phyloP scores from a whole-genome alignment of 2,329 filamentous ascomycete species.

The Coniochaeta hoffmannii region DNA sequence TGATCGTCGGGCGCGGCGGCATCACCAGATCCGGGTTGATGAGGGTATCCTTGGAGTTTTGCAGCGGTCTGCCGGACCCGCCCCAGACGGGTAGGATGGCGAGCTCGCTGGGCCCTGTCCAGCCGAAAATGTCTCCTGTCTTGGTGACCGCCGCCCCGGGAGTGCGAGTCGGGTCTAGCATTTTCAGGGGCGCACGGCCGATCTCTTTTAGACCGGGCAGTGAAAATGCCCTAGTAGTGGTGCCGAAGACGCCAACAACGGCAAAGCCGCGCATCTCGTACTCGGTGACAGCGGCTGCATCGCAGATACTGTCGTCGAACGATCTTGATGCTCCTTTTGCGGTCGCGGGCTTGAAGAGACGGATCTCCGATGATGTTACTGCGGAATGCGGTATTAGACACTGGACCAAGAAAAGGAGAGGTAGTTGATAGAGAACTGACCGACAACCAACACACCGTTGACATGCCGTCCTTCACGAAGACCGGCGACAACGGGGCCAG shows the following conservation, averaged over 20 bases:
- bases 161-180: slow-evolving; percentile 68
- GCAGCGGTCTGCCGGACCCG: slow-evolving; percentile 56
- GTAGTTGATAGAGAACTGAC: slow-evolving; percentile 34
- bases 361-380: slow-evolving; percentile 65
- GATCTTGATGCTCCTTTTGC: slow-evolving; percentile 87
- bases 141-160: slow-evolving; percentile 62
- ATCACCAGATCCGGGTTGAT: slow-evolving; percentile 68
- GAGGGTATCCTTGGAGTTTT: slow-evolving; percentile 61
- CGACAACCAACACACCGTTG: slow-evolving; percentile 73
- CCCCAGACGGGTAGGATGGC: slow-evolving; percentile 78
- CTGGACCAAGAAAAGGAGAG: background rate
- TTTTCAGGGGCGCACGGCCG: slow-evolving; percentile 55
- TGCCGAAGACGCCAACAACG: slow-evolving; percentile 77
- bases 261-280: slow-evolving; percentile 70
- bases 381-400: slow-evolving; percentile 1
- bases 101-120: slow-evolving; percentile 82
- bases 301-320: slow-evolving; percentile 77
- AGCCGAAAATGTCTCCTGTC: slow-evolving; percentile 77
- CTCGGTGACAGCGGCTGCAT: slow-evolving; percentile 69
- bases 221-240: slow-evolving; percentile 72
- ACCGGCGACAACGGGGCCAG: slow-evolving; percentile 65
- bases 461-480: slow-evolving; percentile 68
- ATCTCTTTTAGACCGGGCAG: slow-evolving; percentile 88
- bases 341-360: slow-evolving; percentile 78
- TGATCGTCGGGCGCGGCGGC: slow-evolving; percentile 84